Evolutionary conservation across 2,329 filamentous ascomycete genomes (phyloP).

Genomic region (Phoma sp.): DNA sequence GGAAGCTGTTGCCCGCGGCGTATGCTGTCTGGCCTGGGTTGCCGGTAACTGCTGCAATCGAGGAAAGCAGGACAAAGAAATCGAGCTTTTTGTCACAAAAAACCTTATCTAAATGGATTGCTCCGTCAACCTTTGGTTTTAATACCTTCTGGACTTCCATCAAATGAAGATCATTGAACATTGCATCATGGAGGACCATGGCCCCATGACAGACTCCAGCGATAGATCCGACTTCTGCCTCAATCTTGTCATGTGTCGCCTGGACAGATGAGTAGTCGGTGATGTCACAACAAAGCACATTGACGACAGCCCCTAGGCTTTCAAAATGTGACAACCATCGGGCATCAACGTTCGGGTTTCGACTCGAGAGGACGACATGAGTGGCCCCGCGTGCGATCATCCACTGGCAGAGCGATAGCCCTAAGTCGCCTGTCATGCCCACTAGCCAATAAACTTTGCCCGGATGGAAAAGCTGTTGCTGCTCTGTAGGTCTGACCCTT

Average conservation of each 20-base stretch:
- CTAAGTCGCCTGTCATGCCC: conserved; percentile 30
- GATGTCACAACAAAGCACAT: conserved; percentile 5
- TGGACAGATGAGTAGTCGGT: neutral
- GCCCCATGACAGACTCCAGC: conserved; percentile 30
- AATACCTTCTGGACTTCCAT: conserved; percentile 12
- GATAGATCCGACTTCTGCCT: conserved; percentile 9
- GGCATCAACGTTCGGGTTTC: conserved; percentile 46
- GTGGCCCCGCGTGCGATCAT: conserved; percentile 32
- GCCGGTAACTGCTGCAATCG: conserved; percentile 16
- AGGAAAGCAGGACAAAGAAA: conserved; percentile 37
- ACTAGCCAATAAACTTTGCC: conserved; percentile 28
- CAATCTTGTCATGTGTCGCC: neutral
- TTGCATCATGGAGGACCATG: conserved; percentile 27
- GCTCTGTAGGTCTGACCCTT: neutral
- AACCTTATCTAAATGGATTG: conserved; percentile 20
- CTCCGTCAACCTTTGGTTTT: conserved; percentile 26
- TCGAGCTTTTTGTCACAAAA: conserved; percentile 24
- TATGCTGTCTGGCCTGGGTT: conserved; percentile 30
- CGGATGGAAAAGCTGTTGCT: neutral
- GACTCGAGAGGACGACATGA: conserved; percentile 46
- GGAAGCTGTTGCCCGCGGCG: conserved; percentile 43
- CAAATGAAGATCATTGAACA: conserved; percentile 16
- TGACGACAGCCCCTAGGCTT: conserved; percentile 3
- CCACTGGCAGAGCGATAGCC: conserved; percentile 24
- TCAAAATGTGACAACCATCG: conserved; percentile 7